Conservation (phyloP, 768 basidiomycete genomes). For the Floccularia luteovirens region DNA sequence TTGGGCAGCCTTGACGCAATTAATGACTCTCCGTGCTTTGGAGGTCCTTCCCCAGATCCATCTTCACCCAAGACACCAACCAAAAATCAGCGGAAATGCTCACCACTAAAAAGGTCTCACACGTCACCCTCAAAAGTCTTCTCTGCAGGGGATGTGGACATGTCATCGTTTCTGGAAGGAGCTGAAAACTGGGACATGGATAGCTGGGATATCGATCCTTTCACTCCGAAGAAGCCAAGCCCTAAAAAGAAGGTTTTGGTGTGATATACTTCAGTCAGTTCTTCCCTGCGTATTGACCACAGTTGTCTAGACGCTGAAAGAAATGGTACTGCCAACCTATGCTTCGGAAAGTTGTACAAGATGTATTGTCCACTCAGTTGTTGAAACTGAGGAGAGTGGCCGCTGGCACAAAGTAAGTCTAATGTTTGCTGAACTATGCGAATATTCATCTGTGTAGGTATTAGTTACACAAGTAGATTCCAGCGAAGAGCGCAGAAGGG, state of each 20-base stretch:
- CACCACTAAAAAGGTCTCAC: background rate
- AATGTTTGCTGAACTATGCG: background rate
- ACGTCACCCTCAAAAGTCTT: background rate
- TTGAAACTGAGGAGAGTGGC: conserved; percentile 20
- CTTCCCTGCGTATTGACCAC: too few relatives aligned
- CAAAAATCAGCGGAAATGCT: background rate
- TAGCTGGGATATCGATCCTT: background rate
- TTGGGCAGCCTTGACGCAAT: background rate
- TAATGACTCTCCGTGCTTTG: background rate
- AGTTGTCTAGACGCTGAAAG: too few relatives aligned
- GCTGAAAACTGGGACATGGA: conserved; percentile 1
- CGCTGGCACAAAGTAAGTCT: conserved; percentile 33
- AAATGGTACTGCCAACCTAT: conserved; percentile 6
- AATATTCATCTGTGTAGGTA: conserved; percentile 23
- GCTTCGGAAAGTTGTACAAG: conserved; percentile 37
- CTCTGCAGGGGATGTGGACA: background rate
- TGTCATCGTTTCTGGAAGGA: background rate
- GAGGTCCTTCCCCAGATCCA: background rate
- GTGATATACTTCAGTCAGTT: too few relatives aligned
- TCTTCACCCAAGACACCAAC: background rate
- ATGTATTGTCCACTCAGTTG: conserved; percentile 45
- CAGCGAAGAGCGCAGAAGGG: conserved; percentile 28
- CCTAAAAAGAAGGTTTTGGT: background rate
- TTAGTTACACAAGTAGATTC: conserved; percentile 40
- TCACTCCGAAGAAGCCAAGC: background rate